A percentile compares a stretch with the other conserved stretches of the same genome.
Conservation (phyloP, 371 early-diverging fungal species). For the Mortierella sp. region DNA sequence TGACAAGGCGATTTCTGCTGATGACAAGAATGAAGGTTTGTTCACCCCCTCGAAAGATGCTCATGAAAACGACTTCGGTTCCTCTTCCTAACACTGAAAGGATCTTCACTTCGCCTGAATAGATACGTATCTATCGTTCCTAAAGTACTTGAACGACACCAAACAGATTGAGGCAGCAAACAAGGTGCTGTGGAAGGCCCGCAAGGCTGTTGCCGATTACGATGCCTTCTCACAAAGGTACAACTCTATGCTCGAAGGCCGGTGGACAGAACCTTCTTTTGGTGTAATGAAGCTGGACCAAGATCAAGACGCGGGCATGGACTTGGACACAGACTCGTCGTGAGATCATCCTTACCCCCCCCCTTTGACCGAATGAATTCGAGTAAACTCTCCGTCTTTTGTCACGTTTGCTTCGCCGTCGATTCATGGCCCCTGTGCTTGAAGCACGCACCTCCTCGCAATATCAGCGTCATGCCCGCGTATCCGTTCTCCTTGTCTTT, state of each 20-base stretch:
- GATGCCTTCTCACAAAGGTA: slow-evolving; percentile 63
- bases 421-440: no score
- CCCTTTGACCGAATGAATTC: no score
- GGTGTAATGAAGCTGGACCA: slow-evolving; percentile 21
- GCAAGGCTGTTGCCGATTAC: slow-evolving; percentile 64
- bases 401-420: no score
- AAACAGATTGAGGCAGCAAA: slow-evolving; percentile 61
- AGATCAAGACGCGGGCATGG: slow-evolving; percentile 8
- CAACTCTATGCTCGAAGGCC: slow-evolving; percentile 42
- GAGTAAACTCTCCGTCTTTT: no score
- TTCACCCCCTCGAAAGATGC: neutral
- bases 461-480: no score
- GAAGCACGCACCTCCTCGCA: no score
- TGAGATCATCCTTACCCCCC: slow-evolving; percentile 6
- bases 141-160: slow-evolving; percentile 67
- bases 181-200: slow-evolving; percentile 71
- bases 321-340: neutral
- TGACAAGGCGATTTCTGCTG: slow-evolving; percentile 66
- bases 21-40: slow-evolving; percentile 64
- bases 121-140: slow-evolving; percentile 71
- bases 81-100: neutral
- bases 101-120: neutral
- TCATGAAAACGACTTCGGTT: neutral
- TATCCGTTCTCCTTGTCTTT: neutral
- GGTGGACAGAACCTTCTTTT: slow-evolving; percentile 38